A percentile compares a stretch with the other conserved stretches of the same genome.
phyloP scores from a whole-genome alignment of 768 basidiomycete species.

The Serpula lacrymans region DNA sequence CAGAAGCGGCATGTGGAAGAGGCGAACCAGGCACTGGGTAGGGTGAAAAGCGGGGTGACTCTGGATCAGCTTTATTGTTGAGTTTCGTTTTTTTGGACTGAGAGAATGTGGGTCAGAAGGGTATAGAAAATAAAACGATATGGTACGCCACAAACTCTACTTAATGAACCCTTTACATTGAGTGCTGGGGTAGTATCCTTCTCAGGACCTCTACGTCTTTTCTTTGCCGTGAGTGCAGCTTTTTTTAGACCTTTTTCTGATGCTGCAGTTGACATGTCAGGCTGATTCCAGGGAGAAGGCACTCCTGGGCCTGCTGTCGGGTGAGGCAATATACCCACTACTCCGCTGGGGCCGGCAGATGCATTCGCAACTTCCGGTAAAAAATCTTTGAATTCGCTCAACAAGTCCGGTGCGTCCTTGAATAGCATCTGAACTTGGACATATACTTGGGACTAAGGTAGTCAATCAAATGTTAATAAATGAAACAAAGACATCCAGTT shows the following conservation, averaged over 20 bases:
- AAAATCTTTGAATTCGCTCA: conserved; percentile 81
- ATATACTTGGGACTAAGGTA: conserved; percentile 64
- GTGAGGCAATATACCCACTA: conserved; percentile 50
- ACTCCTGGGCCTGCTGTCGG: conserved; percentile 34
- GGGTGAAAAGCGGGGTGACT: conserved; percentile 42
- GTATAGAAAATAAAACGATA: neutral
- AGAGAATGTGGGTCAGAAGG: conserved; percentile 7
- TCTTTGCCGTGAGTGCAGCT: conserved; percentile 37
- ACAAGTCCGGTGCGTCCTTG: conserved; percentile 75
- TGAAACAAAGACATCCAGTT: conserved; percentile 4
- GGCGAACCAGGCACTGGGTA: conserved; percentile 41
- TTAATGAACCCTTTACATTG: conserved; percentile 43
- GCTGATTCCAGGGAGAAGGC: conserved; percentile 40
- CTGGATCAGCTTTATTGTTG: conserved; percentile 55
- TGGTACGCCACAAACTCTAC: conserved; percentile 38
- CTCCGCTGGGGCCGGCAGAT: conserved; percentile 35
- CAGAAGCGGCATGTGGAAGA: conserved; percentile 25
- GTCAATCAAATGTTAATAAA: conserved; percentile 9
- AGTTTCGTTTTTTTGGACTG: conserved; percentile 65
- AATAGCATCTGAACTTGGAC: conserved; percentile 78
- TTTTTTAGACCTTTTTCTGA: conserved; percentile 45
- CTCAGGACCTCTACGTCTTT: conserved; percentile 61
- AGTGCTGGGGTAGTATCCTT: conserved; percentile 67
- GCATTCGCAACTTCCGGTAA: conserved; percentile 61
- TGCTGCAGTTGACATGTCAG: conserved; percentile 31